Evolutionary conservation across 75 land plant species (phyloP).

Genomic region (Cunninghamia lanceolata): DNA sequence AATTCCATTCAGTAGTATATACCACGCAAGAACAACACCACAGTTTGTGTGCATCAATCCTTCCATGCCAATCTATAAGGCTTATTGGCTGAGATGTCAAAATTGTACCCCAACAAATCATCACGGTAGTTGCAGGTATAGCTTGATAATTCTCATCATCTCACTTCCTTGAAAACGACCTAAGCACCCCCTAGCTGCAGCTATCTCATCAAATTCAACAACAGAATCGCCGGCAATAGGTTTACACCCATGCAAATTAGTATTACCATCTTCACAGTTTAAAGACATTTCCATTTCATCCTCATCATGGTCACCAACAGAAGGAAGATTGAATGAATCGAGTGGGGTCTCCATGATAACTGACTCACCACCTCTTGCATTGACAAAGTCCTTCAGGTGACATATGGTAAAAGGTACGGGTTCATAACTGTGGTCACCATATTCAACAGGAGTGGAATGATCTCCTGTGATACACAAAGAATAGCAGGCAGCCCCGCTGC

Average conservation of each 20-base stretch:
- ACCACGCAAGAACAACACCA: neutral
- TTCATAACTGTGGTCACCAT: constrained; percentile 98
- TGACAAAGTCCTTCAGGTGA: constrained; percentile 71
- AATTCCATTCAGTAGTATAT: neutral
- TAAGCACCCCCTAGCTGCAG: constrained; percentile 91
- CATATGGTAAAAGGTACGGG: constrained; percentile 93
- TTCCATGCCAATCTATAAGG: neutral
- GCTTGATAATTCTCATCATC: constrained; percentile 91
- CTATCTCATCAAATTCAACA: constrained; percentile 62
- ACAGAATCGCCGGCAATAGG: constrained; percentile 82
- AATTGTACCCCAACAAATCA: neutral
- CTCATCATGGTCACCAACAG: constrained; percentile 31
- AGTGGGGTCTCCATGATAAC: constrained; percentile 38
- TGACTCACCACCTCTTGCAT: constrained; percentile 73
- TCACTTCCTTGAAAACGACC: constrained; percentile 94
- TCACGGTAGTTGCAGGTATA: constrained; percentile 33
- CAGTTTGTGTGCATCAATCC: neutral
- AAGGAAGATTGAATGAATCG: constrained; percentile 73
- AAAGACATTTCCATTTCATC: neutral
- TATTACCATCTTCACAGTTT: neutral
- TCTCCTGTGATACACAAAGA: constrained; percentile 94
- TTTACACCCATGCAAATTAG: constrained; percentile 8
- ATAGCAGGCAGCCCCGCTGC: constrained; percentile 50
- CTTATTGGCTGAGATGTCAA: neutral
- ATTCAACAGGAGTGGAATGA: constrained; percentile 98